Conservation (phyloP, 2,329 filamentous ascomycete genomes). For the Phaeosphaeriaceae sp. region DNA sequence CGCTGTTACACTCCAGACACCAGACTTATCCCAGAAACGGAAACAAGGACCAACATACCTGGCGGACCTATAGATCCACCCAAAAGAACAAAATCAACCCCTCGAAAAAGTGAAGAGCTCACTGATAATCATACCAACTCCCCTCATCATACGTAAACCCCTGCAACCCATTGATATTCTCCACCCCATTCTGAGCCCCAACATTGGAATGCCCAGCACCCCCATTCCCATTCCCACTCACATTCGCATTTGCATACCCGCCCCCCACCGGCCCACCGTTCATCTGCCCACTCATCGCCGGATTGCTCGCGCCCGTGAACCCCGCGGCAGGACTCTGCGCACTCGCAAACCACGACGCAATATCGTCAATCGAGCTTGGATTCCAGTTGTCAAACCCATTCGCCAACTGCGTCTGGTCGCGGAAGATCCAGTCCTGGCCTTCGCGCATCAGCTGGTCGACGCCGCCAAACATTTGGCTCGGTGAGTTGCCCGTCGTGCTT, state of each 20-base stretch:
- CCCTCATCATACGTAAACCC: conserved; percentile 34
- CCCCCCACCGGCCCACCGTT: conserved; percentile 26
- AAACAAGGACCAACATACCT: background rate
- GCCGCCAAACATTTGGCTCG: conserved; percentile 64
- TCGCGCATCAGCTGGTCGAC: conserved; percentile 68
- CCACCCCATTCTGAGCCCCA: conserved; percentile 9
- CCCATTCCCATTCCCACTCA: conserved; percentile 14
- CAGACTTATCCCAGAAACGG: background rate
- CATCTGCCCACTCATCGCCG: conserved; percentile 11
- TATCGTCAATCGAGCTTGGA: conserved; percentile 33
- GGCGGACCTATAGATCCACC: background rate
- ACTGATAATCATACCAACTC: conserved; percentile 33
- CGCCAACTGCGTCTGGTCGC: conserved; percentile 67
- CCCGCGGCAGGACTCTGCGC: conserved; percentile 19
- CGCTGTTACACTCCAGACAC: background rate
- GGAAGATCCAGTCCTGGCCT: conserved; percentile 67
- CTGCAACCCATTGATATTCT: conserved; percentile 17
- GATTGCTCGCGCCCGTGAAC: conserved; percentile 4
- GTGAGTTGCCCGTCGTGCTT: conserved; percentile 47
- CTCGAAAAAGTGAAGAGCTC: background rate
- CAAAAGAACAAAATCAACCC: background rate
- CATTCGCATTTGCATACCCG: conserved; percentile 20
- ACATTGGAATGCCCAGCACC: conserved; percentile 11
- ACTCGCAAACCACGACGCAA: conserved; percentile 38
- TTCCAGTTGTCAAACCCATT: conserved; percentile 70